Evolutionary conservation across 164 flowering plant genomes (phyloP).

Genomic region (Aristolochia contorta): DNA sequence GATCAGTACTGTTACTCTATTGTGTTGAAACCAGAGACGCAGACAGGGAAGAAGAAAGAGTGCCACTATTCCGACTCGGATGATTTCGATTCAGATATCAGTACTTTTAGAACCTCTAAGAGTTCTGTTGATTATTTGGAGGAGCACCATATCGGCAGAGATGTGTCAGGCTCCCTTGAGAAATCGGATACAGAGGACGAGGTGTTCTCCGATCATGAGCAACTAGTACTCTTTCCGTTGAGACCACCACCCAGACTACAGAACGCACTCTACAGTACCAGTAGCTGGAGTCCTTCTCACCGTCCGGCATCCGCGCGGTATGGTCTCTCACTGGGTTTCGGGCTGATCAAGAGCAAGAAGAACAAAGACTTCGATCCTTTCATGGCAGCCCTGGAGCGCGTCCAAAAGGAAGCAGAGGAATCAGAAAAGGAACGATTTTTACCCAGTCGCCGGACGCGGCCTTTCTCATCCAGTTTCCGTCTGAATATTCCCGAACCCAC

Average conservation of each 20-base stretch:
- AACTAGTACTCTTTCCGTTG: conserved; percentile 22
- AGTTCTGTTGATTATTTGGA: too few relatives aligned
- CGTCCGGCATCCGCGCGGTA: neutral
- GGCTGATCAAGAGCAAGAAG: conserved; percentile 3
- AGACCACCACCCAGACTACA: conserved; percentile 37
- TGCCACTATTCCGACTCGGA: too few relatives aligned
- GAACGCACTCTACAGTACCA: neutral
- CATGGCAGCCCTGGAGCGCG: conserved; percentile 33
- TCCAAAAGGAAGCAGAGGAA: conserved; percentile 21
- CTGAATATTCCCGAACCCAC: neutral
- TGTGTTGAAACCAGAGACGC: too few relatives aligned
- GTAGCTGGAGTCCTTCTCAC: conserved; percentile 10
- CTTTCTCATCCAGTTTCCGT: neutral
- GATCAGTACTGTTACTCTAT: too few relatives aligned
- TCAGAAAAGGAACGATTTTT: neutral
- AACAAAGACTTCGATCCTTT: conserved; percentile 42
- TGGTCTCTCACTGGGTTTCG: too few relatives aligned
- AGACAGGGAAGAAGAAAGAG: too few relatives aligned
- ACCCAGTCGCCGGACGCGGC: neutral
- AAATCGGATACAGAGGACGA: too few relatives aligned
- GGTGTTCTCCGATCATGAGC: too few relatives aligned
- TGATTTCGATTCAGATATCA: too few relatives aligned
- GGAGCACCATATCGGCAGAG: too few relatives aligned
- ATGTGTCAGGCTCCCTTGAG: too few relatives aligned
- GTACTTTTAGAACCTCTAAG: too few relatives aligned